phyloP scores from a whole-genome alignment of 768 basidiomycete genomes.

The Amanita thiersii region DNA sequence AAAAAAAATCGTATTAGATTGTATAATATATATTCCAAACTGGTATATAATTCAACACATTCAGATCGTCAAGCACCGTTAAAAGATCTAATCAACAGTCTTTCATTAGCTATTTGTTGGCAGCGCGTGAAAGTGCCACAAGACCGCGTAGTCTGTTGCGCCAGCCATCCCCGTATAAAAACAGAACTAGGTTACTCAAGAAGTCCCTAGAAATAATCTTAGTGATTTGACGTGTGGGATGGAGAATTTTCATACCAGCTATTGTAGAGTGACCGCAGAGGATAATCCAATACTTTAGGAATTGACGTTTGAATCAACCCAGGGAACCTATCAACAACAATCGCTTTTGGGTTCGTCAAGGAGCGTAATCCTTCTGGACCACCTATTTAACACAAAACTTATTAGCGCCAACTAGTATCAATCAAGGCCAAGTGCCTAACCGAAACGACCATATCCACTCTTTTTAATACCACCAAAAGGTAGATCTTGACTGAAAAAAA shows the following conservation, averaged over 20 bases:
- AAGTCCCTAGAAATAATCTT: conserved; percentile 33
- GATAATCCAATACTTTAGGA: conserved; percentile 82
- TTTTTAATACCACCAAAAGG: conserved; percentile 93
- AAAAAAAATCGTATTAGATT: too few relatives aligned
- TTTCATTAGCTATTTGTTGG: conserved; percentile 19
- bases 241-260: conserved; percentile 57
- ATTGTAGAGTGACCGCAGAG: conserved; percentile 58
- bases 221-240: neutral
- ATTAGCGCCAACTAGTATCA: conserved; percentile 1
- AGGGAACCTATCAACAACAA: conserved; percentile 83
- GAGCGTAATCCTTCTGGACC: conserved; percentile 90
- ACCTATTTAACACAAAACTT: too few relatives aligned
- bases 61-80: neutral
- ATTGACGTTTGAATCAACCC: conserved; percentile 77
- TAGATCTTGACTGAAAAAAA: conserved; percentile 60
- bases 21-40: conserved; percentile 1
- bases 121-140: conserved; percentile 26
- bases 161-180: conserved; percentile 47
- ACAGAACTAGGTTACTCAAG: conserved; percentile 37
- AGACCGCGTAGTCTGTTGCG: conserved; percentile 37
- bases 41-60: neutral
- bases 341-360: conserved; percentile 82
- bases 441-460: conserved; percentile 92
- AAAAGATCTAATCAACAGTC: neutral
- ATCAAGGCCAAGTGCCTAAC: conserved; percentile 27